These are phyloP conservation scores for Trichocladium antarcticum DNA, from an alignment of 495 filamentous ascomycete genomes.

Conservation along the genomic window DNA sequence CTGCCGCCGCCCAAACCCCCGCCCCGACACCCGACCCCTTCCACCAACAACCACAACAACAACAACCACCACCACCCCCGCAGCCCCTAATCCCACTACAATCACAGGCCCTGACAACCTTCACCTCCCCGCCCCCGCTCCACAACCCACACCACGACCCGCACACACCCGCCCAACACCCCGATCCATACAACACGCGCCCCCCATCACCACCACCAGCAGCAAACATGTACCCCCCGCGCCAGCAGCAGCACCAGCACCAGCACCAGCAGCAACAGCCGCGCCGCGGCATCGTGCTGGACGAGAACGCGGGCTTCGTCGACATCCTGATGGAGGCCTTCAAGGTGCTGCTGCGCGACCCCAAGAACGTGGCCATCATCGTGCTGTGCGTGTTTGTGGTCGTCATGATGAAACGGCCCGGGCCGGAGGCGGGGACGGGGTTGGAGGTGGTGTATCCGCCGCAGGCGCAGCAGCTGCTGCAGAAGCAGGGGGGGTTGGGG, in stretches of 20 bases:
- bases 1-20: constrained; percentile 4
- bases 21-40: neutral
- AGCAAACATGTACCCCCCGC: no score
- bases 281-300: neutral
- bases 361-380: constrained; percentile 58
- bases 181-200: constrained; percentile 20
- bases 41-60: constrained; percentile 4
- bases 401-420: constrained; percentile 34
- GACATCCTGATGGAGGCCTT: constrained; percentile 59
- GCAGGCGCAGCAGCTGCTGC: neutral
- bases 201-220: constrained; percentile 10
- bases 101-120: neutral
- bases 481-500: neutral
- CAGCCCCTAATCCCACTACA: neutral
- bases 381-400: constrained; percentile 50
- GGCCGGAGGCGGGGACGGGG: neutral
- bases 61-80: constrained; percentile 5
- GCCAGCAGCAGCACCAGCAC: constrained; percentile 1
- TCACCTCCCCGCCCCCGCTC: neutral
- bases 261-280: neutral
- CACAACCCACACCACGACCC: constrained; percentile 4
- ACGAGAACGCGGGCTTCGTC: constrained; percentile 37
- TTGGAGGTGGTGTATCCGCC: neutral
- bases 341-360: constrained; percentile 48
- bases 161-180: constrained; percentile 7